Base-by-base conservation (phyloP, 768 basidiomycete species). In the Suillus sp. region DNA sequence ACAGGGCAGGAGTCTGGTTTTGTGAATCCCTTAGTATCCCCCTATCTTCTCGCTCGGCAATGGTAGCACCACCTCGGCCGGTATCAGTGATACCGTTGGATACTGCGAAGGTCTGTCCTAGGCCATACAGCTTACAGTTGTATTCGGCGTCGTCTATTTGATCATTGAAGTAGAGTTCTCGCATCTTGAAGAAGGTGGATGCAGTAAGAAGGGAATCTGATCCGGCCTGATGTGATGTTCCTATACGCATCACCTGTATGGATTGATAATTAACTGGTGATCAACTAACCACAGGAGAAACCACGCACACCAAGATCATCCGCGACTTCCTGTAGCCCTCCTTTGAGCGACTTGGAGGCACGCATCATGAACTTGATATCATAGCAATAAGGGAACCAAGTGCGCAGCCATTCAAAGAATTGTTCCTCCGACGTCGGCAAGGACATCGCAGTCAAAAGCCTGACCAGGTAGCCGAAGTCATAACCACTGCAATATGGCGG, bases 351-450 rank as follows among this genome's bases (percentile, higher is more conserved):
- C 75, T 95, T 95, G 63, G 87, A 90, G 65, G 84, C 86, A 69
- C 93, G 88, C 88, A 96, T 95, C 77, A 99, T 86, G 77, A 90
- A 95, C 77, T 98, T 99, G 83, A 99, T 95, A 77, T 99, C 97
- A 76, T 97, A 99, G 51, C 97, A 89, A 50, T 87, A 89, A 0
- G 96, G 96, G 77, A 99, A 99, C 96, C 97, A 99, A 67, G 86
- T 89, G 64, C 80, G 84, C 35, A 99, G 82, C 53, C 90, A 85
- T 53, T 92, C 86, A 74, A 98, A 97, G 79, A 99, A 99, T 6
- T 85, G 83, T 66, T 92, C 90, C 78, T 99, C 97, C 30, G 87
- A 87, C 22, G 89, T 87, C 10, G 97, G 97, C 64, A 99, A 78
- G 51, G 95, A 92, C 70, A 89, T 81, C 65, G 86, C 90, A 27